phyloP scores from a whole-genome alignment of 2,329 filamentous ascomycete species.

The Cladosporium cucumerinum region DNA sequence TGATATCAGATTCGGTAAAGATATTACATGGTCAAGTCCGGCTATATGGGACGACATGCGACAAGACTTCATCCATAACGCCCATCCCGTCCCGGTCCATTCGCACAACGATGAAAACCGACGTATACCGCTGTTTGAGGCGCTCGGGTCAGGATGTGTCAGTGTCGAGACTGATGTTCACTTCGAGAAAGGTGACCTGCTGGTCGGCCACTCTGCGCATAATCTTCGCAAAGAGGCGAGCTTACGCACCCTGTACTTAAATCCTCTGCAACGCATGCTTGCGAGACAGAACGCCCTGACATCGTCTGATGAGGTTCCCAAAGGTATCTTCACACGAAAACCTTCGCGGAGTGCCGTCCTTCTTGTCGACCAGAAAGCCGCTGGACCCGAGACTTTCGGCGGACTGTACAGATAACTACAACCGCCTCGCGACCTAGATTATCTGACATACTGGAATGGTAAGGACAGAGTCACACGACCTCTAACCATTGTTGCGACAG shows the following conservation, averaged over 20 bases:
- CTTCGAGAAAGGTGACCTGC: slow-evolving; percentile 48
- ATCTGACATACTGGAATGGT: slow-evolving; percentile 52
- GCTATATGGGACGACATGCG: not conserved
- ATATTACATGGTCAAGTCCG: not conserved
- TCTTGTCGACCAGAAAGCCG: not conserved
- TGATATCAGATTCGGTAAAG: not conserved
- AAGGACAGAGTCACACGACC: slow-evolving; percentile 40
- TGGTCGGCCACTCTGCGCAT: slow-evolving; percentile 52
- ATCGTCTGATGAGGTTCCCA: not conserved
- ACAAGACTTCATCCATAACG: slow-evolving; percentile 28
- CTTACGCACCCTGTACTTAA: slow-evolving; percentile 51
- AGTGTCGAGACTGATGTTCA: slow-evolving; percentile 58
- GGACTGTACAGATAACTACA: slow-evolving; percentile 38
- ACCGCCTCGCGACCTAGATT: slow-evolving; percentile 48
- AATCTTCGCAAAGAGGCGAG: slow-evolving; percentile 48
- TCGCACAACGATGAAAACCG: slow-evolving; percentile 61
- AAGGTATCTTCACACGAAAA: not conserved
- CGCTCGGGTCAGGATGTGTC: slow-evolving; percentile 52
- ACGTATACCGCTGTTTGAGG: slow-evolving; percentile 53
- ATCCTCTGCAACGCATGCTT: slow-evolving; percentile 55
- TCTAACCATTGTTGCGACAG: slow-evolving; percentile 53
- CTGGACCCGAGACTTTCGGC: not conserved
- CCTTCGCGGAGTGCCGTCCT: not conserved
- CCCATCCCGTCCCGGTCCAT: slow-evolving; percentile 55
- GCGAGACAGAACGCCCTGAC: slow-evolving; percentile 24